Conservation (phyloP, 169 alveolate genomes). For the Plasmodium coatneyi region DNA sequence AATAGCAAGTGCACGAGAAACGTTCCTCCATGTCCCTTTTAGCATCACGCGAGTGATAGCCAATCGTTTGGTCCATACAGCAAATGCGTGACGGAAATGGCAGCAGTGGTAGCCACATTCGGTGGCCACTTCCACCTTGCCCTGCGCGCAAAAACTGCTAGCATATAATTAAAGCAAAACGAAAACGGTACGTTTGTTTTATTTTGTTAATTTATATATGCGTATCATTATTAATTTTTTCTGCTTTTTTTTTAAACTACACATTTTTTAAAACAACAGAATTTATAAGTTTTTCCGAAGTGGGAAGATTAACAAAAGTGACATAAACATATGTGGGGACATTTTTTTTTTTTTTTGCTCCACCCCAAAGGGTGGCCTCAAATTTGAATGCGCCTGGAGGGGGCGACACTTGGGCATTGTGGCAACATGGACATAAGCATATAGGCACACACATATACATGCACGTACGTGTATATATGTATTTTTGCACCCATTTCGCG, state of each 20-base stretch:
- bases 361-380: neutral
- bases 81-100: neutral
- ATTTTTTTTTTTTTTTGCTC: neutral
- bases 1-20: neutral
- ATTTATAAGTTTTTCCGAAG: conserved; percentile 12
- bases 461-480: neutral
- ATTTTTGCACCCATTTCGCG: neutral
- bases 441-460: neutral
- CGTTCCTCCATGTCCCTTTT: neutral
- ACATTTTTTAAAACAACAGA: conserved; percentile 20
- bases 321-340: neutral
- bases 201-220: conserved; percentile 4
- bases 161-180: neutral
- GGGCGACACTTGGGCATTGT: neutral
- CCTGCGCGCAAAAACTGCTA: neutral
- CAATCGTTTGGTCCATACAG: neutral
- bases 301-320: conserved; percentile 14
- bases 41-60: neutral
- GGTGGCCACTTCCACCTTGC: neutral
- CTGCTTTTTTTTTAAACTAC: conserved; percentile 5
- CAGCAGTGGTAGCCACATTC: neutral
- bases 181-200: conserved; percentile 8
- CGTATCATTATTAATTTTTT: neutral
- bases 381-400: neutral
- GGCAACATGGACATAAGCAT: neutral